phyloP scores from a whole-genome alignment of 108 stramenopile genomes.

The Nannochloropsis gaditana region DNA sequence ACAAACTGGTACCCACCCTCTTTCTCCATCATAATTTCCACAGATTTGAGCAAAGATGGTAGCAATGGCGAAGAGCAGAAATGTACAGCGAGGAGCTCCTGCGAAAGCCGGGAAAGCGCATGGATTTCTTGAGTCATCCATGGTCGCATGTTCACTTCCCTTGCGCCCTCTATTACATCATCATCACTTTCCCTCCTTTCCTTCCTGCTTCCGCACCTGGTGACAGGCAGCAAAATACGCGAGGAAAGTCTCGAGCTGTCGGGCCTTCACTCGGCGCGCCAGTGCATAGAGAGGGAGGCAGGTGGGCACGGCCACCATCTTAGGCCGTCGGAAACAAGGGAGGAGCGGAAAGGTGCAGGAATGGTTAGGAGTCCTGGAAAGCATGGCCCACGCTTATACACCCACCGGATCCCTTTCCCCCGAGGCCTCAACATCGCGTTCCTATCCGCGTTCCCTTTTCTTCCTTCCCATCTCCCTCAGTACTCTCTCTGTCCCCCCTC shows the following conservation, averaged over 20 bases:
- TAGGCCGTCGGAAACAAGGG: not conserved
- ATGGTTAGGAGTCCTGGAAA: not conserved
- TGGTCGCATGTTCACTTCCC: not conserved
- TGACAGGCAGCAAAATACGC: not conserved
- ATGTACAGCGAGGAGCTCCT: not conserved
- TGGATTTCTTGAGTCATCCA: not conserved
- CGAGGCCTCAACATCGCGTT: not conserved
- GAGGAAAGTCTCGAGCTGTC: not conserved
- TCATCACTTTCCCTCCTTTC: not conserved
- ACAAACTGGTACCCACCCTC: not conserved
- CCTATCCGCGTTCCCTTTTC: not conserved
- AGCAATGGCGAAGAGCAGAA: not conserved
- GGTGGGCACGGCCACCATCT: not conserved
- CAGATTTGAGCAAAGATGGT: not conserved
- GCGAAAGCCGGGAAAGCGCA: not conserved
- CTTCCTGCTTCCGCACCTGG: not conserved
- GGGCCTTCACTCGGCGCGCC: not conserved
- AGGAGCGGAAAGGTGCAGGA: not conserved
- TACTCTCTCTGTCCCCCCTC: not conserved
- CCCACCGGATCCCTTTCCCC: not conserved
- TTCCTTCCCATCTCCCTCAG: not conserved
- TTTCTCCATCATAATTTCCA: not conserved
- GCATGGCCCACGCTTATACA: not conserved
- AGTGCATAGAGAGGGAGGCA: not conserved
- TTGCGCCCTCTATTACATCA: not conserved